phyloP scores from a whole-genome alignment of 306 rosid species.

The Quercus engelmannii region DNA sequence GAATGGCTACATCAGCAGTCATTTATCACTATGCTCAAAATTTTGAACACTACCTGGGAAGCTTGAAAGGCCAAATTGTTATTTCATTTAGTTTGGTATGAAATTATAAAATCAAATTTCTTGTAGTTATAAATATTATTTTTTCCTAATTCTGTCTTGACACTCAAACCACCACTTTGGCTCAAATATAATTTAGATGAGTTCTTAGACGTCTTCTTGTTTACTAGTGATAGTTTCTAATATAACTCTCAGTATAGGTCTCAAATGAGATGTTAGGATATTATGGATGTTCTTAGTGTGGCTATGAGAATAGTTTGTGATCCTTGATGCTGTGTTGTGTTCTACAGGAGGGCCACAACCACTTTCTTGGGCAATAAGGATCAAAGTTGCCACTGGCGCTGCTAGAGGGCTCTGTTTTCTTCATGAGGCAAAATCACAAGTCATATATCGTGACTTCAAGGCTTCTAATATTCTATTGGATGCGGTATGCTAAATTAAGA shows the following conservation, averaged over 20 bases:
- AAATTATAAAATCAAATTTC: neutral
- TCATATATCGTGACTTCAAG: slow-evolving; percentile 95
- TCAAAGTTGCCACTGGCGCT: slow-evolving; percentile 91
- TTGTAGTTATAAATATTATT: neutral
- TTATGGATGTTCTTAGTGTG: neutral
- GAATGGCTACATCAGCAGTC: neutral
- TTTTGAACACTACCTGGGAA: neutral
- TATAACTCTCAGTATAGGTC: neutral
- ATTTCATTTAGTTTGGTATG: neutral
- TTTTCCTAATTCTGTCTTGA: neutral
- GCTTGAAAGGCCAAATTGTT: neutral
- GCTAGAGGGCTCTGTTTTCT: slow-evolving; percentile 95
- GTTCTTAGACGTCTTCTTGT: neutral
- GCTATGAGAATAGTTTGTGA: slow-evolving; percentile 2
- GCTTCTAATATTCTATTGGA: slow-evolving; percentile 92
- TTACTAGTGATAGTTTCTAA: no score
- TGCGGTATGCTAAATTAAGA: slow-evolving; percentile 47
- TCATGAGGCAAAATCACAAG: slow-evolving; percentile 87
- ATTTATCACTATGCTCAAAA: neutral
- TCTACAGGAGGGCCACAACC: slow-evolving; percentile 86
- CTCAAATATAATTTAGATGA: neutral
- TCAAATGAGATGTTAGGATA: neutral
- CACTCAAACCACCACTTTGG: neutral
- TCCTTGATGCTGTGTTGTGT: slow-evolving; percentile 2
- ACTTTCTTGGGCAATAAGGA: slow-evolving; percentile 82